These are phyloP conservation scores for Pichia inconspicua DNA, from an alignment of 1,139 yeast genomes.

Conservation along the genomic window DNA sequence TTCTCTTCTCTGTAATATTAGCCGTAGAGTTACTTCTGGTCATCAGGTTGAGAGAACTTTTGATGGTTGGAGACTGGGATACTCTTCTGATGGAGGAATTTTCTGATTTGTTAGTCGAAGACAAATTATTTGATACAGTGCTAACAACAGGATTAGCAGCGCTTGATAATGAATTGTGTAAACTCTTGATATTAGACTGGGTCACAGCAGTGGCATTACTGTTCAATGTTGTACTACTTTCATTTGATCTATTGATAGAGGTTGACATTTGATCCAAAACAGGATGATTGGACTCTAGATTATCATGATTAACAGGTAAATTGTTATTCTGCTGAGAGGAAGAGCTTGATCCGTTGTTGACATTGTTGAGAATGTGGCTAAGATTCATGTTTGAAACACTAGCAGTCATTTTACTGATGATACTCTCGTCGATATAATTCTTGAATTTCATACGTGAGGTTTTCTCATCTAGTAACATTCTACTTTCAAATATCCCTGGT, in stretches of 20 bases:
- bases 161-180: not conserved
- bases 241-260: conserved; percentile 1
- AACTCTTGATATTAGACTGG: not conserved
- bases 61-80: conserved; percentile 2
- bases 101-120: not conserved
- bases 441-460: conserved; percentile 38
- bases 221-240: not conserved
- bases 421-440: conserved; percentile 33
- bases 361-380: conserved; percentile 17
- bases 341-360: not conserved
- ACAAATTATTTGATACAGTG: not conserved
- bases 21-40: not conserved
- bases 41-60: not conserved
- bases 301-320: not conserved
- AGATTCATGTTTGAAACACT: conserved; percentile 29
- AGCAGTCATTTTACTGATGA: conserved; percentile 28
- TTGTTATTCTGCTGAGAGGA: not conserved
- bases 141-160: not conserved
- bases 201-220: not conserved
- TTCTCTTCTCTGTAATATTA: not conserved
- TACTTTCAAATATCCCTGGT: conserved; percentile 59
- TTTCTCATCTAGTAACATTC: conserved; percentile 44
- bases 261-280: conserved; percentile 13
- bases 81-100: not conserved
- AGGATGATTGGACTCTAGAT: conserved; percentile 2